These are phyloP conservation scores for Cladophialophora exuberans DNA, from an alignment of 2,329 filamentous ascomycete genomes.

Conservation along the genomic window DNA sequence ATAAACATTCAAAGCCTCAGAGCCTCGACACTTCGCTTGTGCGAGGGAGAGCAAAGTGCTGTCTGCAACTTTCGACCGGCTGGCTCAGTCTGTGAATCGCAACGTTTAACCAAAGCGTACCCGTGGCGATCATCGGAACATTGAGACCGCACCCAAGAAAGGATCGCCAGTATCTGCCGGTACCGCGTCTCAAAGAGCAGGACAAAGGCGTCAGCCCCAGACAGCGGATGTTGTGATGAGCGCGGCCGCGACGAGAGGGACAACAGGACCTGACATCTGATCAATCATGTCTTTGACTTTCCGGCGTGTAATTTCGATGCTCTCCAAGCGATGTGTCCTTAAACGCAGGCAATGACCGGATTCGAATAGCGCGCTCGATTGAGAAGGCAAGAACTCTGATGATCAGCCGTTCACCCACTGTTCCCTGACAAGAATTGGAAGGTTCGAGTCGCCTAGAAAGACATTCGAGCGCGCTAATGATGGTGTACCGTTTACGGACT, in stretches of 20 bases:
- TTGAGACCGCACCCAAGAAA: too few relatives aligned
- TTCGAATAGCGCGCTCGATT: not conserved
- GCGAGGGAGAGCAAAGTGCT: not conserved
- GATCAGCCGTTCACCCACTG: slow-evolving; percentile 3
- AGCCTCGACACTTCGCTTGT: slow-evolving; percentile 6
- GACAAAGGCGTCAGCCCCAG: too few relatives aligned
- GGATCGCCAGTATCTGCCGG: too few relatives aligned
- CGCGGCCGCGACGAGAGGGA: too few relatives aligned
- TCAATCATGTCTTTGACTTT: too few relatives aligned
- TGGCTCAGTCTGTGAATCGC: not conserved
- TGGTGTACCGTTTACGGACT: not conserved
- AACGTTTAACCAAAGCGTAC: not conserved
- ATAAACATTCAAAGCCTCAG: too few relatives aligned
- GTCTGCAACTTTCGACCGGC: not conserved
- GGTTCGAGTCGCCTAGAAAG: slow-evolving; percentile 14
- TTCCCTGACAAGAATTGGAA: slow-evolving; percentile 13
- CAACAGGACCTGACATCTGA: too few relatives aligned
- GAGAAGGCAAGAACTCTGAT: not conserved
- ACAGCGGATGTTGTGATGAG: too few relatives aligned
- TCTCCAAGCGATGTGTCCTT: not conserved
- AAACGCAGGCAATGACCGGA: not conserved
- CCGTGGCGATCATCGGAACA: too few relatives aligned
- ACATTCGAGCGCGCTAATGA: slow-evolving; percentile 6
- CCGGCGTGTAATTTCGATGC: not conserved
- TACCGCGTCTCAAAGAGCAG: too few relatives aligned